These are phyloP conservation scores for Escallonia herrerae DNA, from an alignment of 129 eudicot genomes.

Conservation along the genomic window DNA sequence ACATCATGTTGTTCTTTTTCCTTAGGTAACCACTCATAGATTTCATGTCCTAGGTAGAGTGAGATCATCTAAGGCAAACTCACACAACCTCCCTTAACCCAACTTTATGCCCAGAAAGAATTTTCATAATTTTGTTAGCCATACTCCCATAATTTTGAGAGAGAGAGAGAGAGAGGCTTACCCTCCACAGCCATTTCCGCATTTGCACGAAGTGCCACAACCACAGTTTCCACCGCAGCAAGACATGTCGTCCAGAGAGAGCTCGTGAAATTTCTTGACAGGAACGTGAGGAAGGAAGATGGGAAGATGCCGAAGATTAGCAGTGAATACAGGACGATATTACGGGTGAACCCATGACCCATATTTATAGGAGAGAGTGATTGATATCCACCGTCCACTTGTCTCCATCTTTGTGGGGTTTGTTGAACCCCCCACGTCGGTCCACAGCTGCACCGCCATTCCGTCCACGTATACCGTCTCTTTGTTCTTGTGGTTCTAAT, in stretches of 20 bases:
- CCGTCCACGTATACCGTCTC: background rate
- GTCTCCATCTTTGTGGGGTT: conserved; percentile 1
- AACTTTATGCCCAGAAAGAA: too few species aligned
- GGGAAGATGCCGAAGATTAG: background rate
- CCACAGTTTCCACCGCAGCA: conserved; percentile 92
- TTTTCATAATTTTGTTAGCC: too few species aligned
- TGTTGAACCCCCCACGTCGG: background rate
- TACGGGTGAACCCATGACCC: background rate
- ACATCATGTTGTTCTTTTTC: too few species aligned
- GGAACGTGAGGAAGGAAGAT: background rate
- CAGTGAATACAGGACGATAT: background rate
- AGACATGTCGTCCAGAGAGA: conserved; percentile 43
- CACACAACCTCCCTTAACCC: too few species aligned
- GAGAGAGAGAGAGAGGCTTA: conserved; percentile 6
- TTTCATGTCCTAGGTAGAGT: too few species aligned
- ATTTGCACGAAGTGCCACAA: conserved; percentile 78
- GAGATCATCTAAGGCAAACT: too few species aligned
- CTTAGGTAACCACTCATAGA: too few species aligned
- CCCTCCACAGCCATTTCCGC: conserved; percentile 85
- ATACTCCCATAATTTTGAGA: background rate
- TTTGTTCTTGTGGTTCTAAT: too few species aligned
- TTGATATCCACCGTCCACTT: conserved; percentile 40
- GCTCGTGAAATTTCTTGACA: background rate
- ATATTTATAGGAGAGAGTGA: conserved; percentile 12
- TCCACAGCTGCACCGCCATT: background rate